phyloP scores from a whole-genome alignment of 1,284 basidiomycete genomes.

The Trichosporon faecale region DNA sequence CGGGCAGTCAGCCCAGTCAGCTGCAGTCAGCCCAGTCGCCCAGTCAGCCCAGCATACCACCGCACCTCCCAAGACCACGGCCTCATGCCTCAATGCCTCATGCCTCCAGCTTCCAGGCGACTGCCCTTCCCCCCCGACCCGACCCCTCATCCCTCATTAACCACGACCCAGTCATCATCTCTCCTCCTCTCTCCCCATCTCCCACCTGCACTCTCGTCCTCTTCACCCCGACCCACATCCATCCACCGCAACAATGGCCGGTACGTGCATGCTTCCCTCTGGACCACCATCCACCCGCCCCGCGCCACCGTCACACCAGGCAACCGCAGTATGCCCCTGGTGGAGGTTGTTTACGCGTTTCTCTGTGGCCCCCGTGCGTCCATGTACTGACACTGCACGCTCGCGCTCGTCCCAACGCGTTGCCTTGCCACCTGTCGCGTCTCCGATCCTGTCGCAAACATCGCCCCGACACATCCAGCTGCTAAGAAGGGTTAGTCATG shows the following conservation, averaged over 20 bases:
- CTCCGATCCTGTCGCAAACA: not conserved
- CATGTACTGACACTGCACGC: not conserved
- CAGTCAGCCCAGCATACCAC: not conserved
- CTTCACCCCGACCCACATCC: conserved; percentile 2
- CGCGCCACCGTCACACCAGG: not conserved
- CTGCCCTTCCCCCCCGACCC: not conserved
- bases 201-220: not conserved
- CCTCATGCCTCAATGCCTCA: not conserved
- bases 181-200: conserved; percentile 4
- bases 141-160: not conserved
- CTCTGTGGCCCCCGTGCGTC: not conserved
- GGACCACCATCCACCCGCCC: not conserved
- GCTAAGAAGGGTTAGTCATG: conserved; percentile 10
- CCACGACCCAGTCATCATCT: not conserved
- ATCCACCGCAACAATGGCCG: conserved; percentile 9
- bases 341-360: conserved; percentile 12
- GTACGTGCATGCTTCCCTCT: conserved; percentile 3
- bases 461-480: not conserved
- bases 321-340: not conserved
- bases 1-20: not conserved
- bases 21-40: not conserved
- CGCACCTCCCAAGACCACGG: not conserved
- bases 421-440: not conserved
- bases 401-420: not conserved
- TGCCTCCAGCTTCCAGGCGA: not conserved